Conservation (phyloP, 106 monocot genomes). For the Apostasia ramifera region DNA sequence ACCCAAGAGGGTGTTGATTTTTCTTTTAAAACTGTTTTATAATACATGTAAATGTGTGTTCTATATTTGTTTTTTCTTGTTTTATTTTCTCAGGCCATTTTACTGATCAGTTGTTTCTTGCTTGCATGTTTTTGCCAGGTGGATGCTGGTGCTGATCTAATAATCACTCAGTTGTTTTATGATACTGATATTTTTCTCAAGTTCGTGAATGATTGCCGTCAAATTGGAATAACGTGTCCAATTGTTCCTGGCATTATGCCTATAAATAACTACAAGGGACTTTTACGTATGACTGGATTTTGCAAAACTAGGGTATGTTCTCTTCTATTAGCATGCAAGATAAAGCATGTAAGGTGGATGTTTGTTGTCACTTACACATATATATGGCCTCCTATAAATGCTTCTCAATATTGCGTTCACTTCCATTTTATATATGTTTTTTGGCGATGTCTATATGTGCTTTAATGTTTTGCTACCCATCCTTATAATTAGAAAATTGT, state of each 20-base stretch:
- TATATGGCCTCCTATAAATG: not conserved
- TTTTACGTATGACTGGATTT: conserved; percentile 79
- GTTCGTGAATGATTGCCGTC: conserved; percentile 89
- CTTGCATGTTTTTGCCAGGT: conserved; percentile 34
- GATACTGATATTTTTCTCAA: conserved; percentile 85
- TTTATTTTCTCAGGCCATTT: not conserved
- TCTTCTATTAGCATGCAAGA: not conserved
- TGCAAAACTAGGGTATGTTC: conserved; percentile 80
- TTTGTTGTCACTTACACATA: not conserved
- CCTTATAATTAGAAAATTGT: too few species aligned
- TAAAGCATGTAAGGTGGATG: not conserved
- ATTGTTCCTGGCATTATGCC: conserved; percentile 96
- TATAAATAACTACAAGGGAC: conserved; percentile 86
- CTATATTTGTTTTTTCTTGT: not conserved
- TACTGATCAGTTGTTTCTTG: not conserved
- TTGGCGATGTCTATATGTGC: too few species aligned
- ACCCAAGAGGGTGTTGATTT: too few species aligned
- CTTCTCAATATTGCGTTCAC: too few species aligned
- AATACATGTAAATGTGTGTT: not conserved
- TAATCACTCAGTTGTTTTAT: conserved; percentile 83
- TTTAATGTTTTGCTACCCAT: too few species aligned
- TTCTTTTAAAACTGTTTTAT: not conserved
- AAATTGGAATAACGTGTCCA: conserved; percentile 87
- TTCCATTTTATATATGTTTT: too few species aligned
- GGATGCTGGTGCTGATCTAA: conserved; percentile 95